Conservation (phyloP, 164 flowering plant genomes). For the Vitis labrusca region DNA sequence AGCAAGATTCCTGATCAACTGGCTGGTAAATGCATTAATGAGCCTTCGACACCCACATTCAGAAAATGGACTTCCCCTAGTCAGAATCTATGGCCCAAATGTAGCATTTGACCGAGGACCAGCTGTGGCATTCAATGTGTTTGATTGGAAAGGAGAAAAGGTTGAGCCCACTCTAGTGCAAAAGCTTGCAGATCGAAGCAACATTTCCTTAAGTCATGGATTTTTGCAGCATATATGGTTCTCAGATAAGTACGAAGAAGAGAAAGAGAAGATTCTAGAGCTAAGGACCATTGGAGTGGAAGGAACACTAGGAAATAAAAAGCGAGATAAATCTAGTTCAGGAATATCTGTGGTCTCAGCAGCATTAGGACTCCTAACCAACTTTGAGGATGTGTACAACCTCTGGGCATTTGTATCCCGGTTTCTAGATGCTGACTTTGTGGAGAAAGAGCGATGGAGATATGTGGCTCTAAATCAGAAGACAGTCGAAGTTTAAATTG, state of each 20-base stretch:
- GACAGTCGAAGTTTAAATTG: slow-evolving; percentile 21
- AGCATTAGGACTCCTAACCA: slow-evolving; percentile 33
- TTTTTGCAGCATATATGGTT: slow-evolving; percentile 50
- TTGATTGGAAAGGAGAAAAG: slow-evolving; percentile 46
- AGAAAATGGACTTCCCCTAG: slow-evolving; percentile 32
- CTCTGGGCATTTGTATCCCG: slow-evolving; percentile 42
- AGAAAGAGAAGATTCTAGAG: slow-evolving; percentile 13
- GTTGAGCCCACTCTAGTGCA: slow-evolving; percentile 66
- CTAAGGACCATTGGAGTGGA: background rate
- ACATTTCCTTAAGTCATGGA: slow-evolving; percentile 59
- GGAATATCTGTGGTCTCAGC: slow-evolving; percentile 31
- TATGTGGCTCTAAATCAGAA: slow-evolving; percentile 33
- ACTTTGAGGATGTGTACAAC: slow-evolving; percentile 42
- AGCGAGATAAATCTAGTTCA: slow-evolving; percentile 1
- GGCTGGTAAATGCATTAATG: slow-evolving; percentile 75
- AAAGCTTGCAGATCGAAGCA: slow-evolving; percentile 64
- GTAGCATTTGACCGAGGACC: slow-evolving; percentile 68
- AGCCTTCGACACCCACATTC: slow-evolving; percentile 52
- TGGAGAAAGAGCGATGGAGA: slow-evolving; percentile 41
- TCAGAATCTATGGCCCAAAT: slow-evolving; percentile 80
- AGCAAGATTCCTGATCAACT: slow-evolving; percentile 64
- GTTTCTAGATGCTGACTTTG: slow-evolving; percentile 42
- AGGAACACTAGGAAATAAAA: background rate
- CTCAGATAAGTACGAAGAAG: slow-evolving; percentile 29
- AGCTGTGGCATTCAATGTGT: slow-evolving; percentile 71